These are phyloP conservation scores for Geotrichum cucujoidarum DNA, from an alignment of 1,139 yeast species.

Conservation along the genomic window DNA sequence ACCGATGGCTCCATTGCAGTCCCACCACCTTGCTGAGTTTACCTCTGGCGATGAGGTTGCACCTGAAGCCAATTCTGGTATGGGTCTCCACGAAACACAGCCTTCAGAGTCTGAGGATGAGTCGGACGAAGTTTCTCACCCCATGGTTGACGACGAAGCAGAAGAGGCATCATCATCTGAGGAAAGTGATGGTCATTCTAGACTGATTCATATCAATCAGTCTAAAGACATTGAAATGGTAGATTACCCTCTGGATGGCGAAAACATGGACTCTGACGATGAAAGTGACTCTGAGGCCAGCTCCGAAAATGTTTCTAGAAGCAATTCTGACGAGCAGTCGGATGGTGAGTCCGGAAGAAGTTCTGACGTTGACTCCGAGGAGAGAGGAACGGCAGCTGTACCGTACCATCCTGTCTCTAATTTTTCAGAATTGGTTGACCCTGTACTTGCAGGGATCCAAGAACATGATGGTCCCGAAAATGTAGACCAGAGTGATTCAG, in stretches of 20 bases:
- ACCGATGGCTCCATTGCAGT: no score
- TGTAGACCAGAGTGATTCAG: not conserved
- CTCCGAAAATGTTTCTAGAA: no score
- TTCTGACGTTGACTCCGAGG: conserved; percentile 10
- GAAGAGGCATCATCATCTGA: not conserved
- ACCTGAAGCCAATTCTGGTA: no score
- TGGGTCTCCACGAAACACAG: no score
- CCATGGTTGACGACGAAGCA: not conserved
- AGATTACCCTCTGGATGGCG: not conserved
- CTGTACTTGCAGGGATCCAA: not conserved
- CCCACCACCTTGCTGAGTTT: no score
- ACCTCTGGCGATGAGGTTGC: not conserved
- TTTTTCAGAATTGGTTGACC: conserved; percentile 8
- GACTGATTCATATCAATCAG: not conserved
- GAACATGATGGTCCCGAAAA: no score
- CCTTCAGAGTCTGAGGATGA: no score
- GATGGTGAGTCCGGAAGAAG: conserved; percentile 16
- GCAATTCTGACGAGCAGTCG: conserved; percentile 7
- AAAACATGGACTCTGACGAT: conserved; percentile 11
- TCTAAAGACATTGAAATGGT: not conserved
- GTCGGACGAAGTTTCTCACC: not conserved
- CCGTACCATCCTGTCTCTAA: not conserved
- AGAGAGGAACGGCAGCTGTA: conserved; percentile 5
- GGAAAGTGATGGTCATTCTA: not conserved
- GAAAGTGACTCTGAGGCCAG: conserved; percentile 16